Evolutionary conservation across 257 asterid species (phyloP).

Genomic region (Penstemon barbatus): DNA sequence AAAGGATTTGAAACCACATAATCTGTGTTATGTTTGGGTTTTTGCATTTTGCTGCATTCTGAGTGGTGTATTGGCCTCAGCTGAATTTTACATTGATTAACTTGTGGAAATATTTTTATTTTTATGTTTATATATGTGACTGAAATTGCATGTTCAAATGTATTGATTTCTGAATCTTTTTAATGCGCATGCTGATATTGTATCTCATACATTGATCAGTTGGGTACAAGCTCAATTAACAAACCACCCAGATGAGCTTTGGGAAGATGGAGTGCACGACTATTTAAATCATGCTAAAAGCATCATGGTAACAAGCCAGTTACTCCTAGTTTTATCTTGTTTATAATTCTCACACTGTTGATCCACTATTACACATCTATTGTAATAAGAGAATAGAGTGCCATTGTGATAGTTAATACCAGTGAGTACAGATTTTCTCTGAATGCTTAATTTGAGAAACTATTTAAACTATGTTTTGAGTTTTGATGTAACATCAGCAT

Average conservation of each 20-base stretch:
- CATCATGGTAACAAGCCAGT: slow-evolving; percentile 62
- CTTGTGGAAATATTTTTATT: neutral
- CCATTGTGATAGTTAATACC: neutral
- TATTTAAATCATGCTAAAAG: slow-evolving; percentile 75
- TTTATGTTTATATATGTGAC: slow-evolving; percentile 9
- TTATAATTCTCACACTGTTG: neutral
- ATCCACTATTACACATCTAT: neutral
- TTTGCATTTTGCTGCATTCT: slow-evolving; percentile 15
- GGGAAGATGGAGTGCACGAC: slow-evolving; percentile 96
- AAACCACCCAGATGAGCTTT: slow-evolving; percentile 95
- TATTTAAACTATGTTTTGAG: neutral
- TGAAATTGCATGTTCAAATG: neutral
- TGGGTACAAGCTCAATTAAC: slow-evolving; percentile 84
- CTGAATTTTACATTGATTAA: neutral
- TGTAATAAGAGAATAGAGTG: neutral
- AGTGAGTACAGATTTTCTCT: neutral
- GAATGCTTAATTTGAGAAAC: neutral
- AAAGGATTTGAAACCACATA: neutral
- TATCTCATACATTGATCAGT: slow-evolving; percentile 46
- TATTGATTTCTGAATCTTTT: neutral
- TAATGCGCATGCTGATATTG: slow-evolving; percentile 23
- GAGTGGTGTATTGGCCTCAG: neutral
- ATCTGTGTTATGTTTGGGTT: neutral
- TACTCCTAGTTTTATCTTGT: slow-evolving; percentile 1
- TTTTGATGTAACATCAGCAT: neutral